phyloP scores from a whole-genome alignment of 2,329 filamentous ascomycete genomes.

The Clonostachys rhizophaga region DNA sequence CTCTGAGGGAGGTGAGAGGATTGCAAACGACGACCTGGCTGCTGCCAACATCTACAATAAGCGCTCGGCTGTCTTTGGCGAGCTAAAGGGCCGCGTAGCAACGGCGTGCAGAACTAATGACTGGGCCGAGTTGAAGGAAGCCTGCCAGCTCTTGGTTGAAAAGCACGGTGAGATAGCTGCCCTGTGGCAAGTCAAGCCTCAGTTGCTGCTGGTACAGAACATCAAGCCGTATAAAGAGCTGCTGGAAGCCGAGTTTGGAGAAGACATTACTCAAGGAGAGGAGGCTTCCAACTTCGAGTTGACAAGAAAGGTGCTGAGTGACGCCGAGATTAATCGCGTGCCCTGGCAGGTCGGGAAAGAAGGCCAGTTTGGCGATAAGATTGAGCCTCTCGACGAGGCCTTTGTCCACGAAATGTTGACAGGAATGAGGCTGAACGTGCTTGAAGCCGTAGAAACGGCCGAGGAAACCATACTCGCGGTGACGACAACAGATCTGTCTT shows the following conservation, averaged over 20 bases:
- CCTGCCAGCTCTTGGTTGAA: constrained; percentile 3
- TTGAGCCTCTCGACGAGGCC: constrained; percentile 8
- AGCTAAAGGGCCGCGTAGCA: constrained; percentile 5
- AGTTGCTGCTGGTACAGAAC: constrained; percentile 3
- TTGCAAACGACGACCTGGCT: constrained; percentile 1
- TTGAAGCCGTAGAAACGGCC: not conserved
- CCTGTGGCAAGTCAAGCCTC: constrained; percentile 3
- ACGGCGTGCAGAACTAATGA: constrained; percentile 3
- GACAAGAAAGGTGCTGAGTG: constrained; percentile 1
- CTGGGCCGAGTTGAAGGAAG: constrained; percentile 5
- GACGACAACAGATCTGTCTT: no score
- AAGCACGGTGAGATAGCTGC: constrained; percentile 3
- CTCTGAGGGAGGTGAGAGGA: constrained; percentile 4
- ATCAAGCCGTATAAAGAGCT: constrained; percentile 2
- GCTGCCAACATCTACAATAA: constrained; percentile 7
- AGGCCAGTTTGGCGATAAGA: constrained; percentile 2
- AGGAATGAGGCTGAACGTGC: constrained; percentile 59
- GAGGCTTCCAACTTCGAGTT: not conserved
- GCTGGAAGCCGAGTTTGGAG: constrained; percentile 1
- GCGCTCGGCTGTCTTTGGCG: constrained; percentile 7
- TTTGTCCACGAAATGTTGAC: constrained; percentile 86
- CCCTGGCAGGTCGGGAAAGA: constrained; percentile 5
- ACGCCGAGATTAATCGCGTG: constrained; percentile 4
- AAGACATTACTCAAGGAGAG: not conserved
- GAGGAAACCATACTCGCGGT: not conserved